Base-by-base conservation (phyloP, 2,329 filamentous ascomycete species). In the Lachnellula arida region DNA sequence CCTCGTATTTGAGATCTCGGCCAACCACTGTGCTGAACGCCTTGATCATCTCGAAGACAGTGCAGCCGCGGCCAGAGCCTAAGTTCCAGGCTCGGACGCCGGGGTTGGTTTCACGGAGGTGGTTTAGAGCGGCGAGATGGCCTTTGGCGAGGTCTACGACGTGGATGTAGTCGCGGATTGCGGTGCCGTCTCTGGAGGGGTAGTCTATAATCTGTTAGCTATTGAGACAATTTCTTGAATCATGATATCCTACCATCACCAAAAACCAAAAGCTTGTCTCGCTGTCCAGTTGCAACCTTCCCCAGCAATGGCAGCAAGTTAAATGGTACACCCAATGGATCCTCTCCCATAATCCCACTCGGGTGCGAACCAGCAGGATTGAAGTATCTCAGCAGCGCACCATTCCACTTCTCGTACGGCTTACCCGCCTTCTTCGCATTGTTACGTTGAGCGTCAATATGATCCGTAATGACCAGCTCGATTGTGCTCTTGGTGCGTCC, bases 151-250 rank as follows among this genome's bases (percentile, higher is more conserved):
- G 85, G 70, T 97, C 92, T 61, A 96, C 81, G 56, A 97, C 90
- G 78, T 97, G 92, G 74, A 99, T 97, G 80, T 99, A 99, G 77
- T 99, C 94, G 66, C 94, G 88, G 72, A 97, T 96, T 60, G 91
- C 90, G 52, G 92, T 97, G 62, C 92, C 92, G 72, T 97, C 92
- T 66, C 86, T 87, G 52, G 91, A 96, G 34, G 80, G 71, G 78
- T 99, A 99, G 78, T 99, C 92, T 95, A 63, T n/a, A 28, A 8
- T 43, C 35, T 46, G 52, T 59, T 52, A 62, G 47, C 19, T 51
- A 28, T 23, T 54, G 58, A 46, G 61, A 56, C 19, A 46, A 17
- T 23, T 17, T 17, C 5, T 48, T 12, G 25, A 49, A 14, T 34
- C 51, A n/a, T 34, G 22, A 12, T 39, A 34, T 71, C 85, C 73